A percentile compares a stretch with the other conserved stretches of the same genome.
phyloP scores from a whole-genome alignment of 2,329 filamentous ascomycete genomes.

The Fusarium piperis region DNA sequence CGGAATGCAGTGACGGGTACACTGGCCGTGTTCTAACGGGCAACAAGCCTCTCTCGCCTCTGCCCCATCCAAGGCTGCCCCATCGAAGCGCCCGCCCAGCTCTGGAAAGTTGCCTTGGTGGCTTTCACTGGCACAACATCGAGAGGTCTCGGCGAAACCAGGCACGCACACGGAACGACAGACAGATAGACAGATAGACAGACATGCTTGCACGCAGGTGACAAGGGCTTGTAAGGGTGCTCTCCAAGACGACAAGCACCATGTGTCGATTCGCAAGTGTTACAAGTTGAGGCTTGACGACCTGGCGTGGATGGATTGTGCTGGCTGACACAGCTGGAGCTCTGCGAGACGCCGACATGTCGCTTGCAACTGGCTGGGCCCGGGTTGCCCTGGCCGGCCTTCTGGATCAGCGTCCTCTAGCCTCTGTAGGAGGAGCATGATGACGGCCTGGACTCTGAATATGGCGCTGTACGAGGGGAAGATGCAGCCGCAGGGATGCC shows the following conservation, averaged over 20 bases:
- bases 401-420: constrained; percentile 38
- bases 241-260: constrained; percentile 22
- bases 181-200: constrained; percentile 2
- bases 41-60: constrained; percentile 27
- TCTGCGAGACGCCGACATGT: constrained; percentile 35
- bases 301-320: constrained; percentile 28
- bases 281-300: constrained; percentile 29
- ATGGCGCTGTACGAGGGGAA: constrained; percentile 35
- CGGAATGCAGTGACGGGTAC: constrained; percentile 30
- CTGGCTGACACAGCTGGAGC: constrained; percentile 35
- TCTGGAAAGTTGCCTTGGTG: constrained; percentile 12
- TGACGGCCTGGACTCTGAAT: constrained; percentile 36
- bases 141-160: constrained; percentile 33
- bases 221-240: constrained; percentile 21
- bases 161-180: constrained; percentile 10
- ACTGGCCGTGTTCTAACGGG: constrained; percentile 27
- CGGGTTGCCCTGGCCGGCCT: constrained; percentile 36
- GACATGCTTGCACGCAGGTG: constrained; percentile 17
- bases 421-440: constrained; percentile 32
- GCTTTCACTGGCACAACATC: constrained; percentile 15
- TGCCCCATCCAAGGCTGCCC: not conserved
- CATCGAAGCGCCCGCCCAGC: constrained; percentile 15
- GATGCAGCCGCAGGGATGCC: constrained; percentile 33
- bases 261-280: constrained; percentile 37
- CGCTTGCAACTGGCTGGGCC: constrained; percentile 33